These are phyloP conservation scores for Lantana camara DNA, from an alignment of 257 asterid species.

Conservation along the genomic window DNA sequence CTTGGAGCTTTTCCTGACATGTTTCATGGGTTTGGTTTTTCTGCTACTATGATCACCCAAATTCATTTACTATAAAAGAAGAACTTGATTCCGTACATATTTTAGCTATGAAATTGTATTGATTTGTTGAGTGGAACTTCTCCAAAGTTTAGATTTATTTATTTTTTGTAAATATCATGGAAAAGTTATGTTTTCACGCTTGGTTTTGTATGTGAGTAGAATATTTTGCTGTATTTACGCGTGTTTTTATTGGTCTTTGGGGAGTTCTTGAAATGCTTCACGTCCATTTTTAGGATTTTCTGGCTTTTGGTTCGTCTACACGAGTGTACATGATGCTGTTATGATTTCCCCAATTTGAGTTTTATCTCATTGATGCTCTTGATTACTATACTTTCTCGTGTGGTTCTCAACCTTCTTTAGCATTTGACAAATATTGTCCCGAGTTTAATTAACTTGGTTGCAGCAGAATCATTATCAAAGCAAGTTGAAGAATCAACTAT, in stretches of 20 bases:
- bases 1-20: constrained; percentile 76
- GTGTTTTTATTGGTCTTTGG: neutral
- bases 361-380: constrained; percentile 1
- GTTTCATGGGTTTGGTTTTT: constrained; percentile 82
- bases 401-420: too few species aligned
- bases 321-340: too few species aligned
- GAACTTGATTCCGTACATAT: neutral
- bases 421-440: constrained; percentile 40
- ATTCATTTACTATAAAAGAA: constrained; percentile 23
- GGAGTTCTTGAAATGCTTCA: neutral
- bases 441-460: constrained; percentile 79
- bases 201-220: neutral
- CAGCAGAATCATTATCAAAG: constrained; percentile 66
- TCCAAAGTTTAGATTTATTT: too few species aligned
- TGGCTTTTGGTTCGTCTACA: neutral
- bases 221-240: neutral
- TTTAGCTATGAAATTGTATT: neutral
- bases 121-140: constrained; percentile 1
- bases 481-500: constrained; percentile 67
- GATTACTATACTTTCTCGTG: constrained; percentile 6
- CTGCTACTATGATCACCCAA: constrained; percentile 69
- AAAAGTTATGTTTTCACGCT: too few species aligned
- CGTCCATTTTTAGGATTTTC: neutral
- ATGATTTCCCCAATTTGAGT: too few species aligned
- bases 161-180: neutral